Conservation (phyloP, 176 grass and related monocot genomes). For the Avena insularis region DNA sequence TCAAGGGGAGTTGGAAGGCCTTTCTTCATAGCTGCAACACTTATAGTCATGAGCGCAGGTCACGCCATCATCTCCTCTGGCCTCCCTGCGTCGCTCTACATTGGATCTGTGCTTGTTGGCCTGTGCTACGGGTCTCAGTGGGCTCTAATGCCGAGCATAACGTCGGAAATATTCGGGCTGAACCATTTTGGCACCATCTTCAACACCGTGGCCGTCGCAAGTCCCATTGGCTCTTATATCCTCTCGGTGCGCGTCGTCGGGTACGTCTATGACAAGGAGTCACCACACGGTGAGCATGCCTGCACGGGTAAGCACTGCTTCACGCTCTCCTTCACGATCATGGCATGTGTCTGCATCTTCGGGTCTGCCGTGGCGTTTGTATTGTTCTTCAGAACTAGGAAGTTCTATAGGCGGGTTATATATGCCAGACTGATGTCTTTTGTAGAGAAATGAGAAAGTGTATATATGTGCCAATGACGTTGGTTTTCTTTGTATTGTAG, state of each 20-base stretch:
- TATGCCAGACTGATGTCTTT: slow-evolving; percentile 38
- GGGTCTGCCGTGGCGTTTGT: slow-evolving; percentile 49
- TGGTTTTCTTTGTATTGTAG: not conserved
- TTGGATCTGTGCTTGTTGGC: slow-evolving; percentile 65
- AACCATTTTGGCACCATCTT: slow-evolving; percentile 75
- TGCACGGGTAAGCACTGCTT: slow-evolving; percentile 70
- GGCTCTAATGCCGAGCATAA: slow-evolving; percentile 82
- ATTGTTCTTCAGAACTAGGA: slow-evolving; percentile 65
- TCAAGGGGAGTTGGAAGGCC: slow-evolving; percentile 49
- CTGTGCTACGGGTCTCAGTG: slow-evolving; percentile 78
- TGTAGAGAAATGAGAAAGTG: slow-evolving; percentile 20
- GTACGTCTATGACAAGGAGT: slow-evolving; percentile 68
- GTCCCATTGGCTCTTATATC: slow-evolving; percentile 71
- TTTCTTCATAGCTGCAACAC: slow-evolving; percentile 56
- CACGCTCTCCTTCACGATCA: slow-evolving; percentile 68
- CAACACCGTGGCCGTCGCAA: slow-evolving; percentile 69
- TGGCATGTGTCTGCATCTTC: slow-evolving; percentile 51
- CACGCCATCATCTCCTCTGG: slow-evolving; percentile 65
- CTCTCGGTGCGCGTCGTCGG: slow-evolving; percentile 76
- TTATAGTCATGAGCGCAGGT: slow-evolving; percentile 58
- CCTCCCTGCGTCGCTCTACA: slow-evolving; percentile 59
- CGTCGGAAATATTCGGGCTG: slow-evolving; percentile 75
- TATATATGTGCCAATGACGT: not conserved
- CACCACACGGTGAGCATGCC: slow-evolving; percentile 25
- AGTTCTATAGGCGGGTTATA: slow-evolving; percentile 62